Base-by-base conservation (phyloP, 768 basidiomycete genomes). In the Collybia sordida region DNA sequence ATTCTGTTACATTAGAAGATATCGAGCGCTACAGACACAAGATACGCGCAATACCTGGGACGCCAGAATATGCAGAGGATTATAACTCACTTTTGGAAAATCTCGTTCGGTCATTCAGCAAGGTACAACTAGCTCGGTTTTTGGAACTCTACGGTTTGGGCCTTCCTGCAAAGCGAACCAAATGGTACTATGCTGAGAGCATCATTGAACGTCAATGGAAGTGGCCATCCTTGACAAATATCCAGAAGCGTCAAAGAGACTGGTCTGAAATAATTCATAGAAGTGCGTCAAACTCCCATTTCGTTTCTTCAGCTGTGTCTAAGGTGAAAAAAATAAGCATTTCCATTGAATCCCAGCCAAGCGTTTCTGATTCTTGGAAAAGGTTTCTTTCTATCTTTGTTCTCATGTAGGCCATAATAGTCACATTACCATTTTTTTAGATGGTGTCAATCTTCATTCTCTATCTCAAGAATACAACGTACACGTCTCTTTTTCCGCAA, bases 291-390 rank as follows among this genome's bases (percentile, higher is more conserved):
- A 31, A 31, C 31, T 31, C 31, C 3, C 6, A 31, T 3, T 14
- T 31, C 11, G 31, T 40, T 27, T 42, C 8, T 56, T 35, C 24
- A 24, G 12, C 35, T 47, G n/a, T 17, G 38, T 42, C 17, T 51
- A 39, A 47, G 31, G 41, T 27, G 27, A 51, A 17, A 24, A n/a
- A 50, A 21, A 42, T 45, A 56, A 90, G 89, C 64, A 2, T 79
- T 86, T 57, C 65, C 75, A 25, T 66, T 91, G 50, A 75, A 72
- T 15, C 75, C 81, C 3, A 76, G 73, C 43, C 75, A 87, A 56
- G 72, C 88, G 5, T 88, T 90, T 61, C 61, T 90, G 24, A 72
- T 90, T 24, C 74, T 92, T 53, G 88, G 88, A 35, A 84, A 78
- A 77, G 85, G 89, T 86, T 34, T 15, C 65, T 60, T 39, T n/a